These are phyloP conservation scores for Dendrobium huoshanense DNA, from an alignment of 106 monocot species.

Conservation along the genomic window DNA sequence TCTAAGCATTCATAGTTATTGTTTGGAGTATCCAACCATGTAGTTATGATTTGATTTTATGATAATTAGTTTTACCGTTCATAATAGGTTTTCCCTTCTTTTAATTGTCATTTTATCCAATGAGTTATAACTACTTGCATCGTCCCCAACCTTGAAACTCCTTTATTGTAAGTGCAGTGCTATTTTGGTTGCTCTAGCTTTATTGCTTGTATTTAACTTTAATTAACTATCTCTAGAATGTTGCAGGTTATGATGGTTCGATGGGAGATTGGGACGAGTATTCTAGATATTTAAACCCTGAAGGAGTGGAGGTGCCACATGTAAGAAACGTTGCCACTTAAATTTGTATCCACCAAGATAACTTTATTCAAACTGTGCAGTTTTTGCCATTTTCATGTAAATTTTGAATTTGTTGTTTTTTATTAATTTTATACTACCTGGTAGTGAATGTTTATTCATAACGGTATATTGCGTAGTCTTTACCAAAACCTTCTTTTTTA, in stretches of 20 bases:
- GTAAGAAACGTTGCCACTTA: conserved; percentile 26
- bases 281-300: conserved; percentile 56
- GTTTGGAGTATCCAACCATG: neutral
- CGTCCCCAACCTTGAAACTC: neutral
- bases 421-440: neutral
- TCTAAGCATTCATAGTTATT: neutral
- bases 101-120: conserved; percentile 4
- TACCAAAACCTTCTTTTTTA: neutral
- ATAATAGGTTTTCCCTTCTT: neutral
- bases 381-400: too few relatives aligned
- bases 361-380: neutral
- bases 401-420: neutral
- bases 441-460: neutral
- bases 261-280: conserved; percentile 68
- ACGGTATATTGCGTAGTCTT: neutral
- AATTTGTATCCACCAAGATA: neutral
- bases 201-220: neutral
- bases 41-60: neutral
- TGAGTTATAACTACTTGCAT: neutral
- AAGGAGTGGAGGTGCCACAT: conserved; percentile 61
- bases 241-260: conserved; percentile 51
- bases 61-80: neutral
- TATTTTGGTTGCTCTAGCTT: neutral
- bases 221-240: neutral
- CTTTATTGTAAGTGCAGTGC: neutral